A percentile compares a stretch with the other conserved stretches of the same genome.
phyloP scores from a whole-genome alignment of 768 basidiomycete genomes.

The Russula sp. region DNA sequence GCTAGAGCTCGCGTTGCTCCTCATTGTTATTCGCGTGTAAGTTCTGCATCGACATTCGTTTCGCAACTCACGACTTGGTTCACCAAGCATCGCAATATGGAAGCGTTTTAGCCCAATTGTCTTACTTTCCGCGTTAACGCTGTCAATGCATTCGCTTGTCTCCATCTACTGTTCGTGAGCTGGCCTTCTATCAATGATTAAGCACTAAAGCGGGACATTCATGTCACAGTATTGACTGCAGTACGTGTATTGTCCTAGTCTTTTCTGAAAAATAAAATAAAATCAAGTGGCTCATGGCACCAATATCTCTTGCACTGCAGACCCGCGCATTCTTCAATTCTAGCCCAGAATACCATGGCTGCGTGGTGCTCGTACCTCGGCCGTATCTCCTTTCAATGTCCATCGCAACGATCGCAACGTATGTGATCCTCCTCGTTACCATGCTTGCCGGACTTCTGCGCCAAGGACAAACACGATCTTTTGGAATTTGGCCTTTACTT shows the following conservation, averaged over 20 bases:
- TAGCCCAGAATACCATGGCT: slow-evolving; percentile 3
- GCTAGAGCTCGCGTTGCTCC: background rate
- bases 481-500: slow-evolving; percentile 5
- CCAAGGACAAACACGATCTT: background rate
- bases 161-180: background rate
- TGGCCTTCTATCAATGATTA: background rate
- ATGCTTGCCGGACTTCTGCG: slow-evolving; percentile 11
- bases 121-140: background rate
- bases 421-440: slow-evolving; percentile 1
- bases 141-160: background rate
- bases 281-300: background rate
- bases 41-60: background rate
- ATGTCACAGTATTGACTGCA: background rate
- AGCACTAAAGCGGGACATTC: background rate
- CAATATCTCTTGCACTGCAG: background rate
- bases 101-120: background rate
- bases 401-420: background rate
- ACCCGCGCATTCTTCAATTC: background rate
- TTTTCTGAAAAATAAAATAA: too few relatives aligned
- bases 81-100: slow-evolving; percentile 5
- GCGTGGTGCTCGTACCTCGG: background rate
- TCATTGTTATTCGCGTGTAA: slow-evolving; percentile 12
- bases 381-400: slow-evolving; percentile 1
- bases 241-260: background rate
- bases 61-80: background rate